Percentiles rank a stretch among this genome's conserved stretches.
phyloP scores from a whole-genome alignment of 768 basidiomycete genomes.

The Kwoniella bestiolae region DNA sequence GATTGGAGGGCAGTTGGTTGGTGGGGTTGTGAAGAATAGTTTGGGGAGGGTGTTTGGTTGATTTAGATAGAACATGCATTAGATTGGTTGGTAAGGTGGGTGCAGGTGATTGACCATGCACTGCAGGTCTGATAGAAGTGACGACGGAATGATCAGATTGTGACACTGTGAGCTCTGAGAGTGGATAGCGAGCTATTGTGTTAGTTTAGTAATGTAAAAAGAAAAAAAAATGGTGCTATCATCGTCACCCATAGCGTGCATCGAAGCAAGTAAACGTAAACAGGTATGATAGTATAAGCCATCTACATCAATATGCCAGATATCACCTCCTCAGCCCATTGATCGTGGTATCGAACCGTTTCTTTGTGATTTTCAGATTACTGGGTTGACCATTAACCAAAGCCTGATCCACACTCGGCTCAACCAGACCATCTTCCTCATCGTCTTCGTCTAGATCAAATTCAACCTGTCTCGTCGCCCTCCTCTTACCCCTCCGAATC shows the following conservation, averaged over 20 bases:
- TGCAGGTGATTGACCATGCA: neutral
- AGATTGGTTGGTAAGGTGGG: neutral
- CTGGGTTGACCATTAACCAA: neutral
- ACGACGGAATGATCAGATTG: no score
- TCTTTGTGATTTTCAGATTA: constrained; percentile 14
- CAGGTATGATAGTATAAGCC: no score
- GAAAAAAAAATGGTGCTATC: no score
- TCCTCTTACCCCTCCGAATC: neutral
- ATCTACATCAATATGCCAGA: no score
- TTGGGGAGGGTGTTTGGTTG: constrained; percentile 74
- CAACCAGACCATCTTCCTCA: neutral
- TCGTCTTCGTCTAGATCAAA: neutral
- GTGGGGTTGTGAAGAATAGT: constrained; percentile 78
- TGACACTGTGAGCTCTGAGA: no score
- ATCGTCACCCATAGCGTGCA: no score
- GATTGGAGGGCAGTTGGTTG: constrained; percentile 80
- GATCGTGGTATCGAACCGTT: constrained; percentile 8
- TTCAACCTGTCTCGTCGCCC: neutral
- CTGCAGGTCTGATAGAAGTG: no score
- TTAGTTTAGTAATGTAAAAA: no score
- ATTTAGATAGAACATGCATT: constrained; percentile 6
- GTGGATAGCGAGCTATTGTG: no score
- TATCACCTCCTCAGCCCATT: constrained; percentile 9
- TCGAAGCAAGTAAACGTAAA: no score
- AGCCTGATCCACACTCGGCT: no score